phyloP scores from a whole-genome alignment of 805 yeast genomes.

The Ogataea ganodermae region DNA sequence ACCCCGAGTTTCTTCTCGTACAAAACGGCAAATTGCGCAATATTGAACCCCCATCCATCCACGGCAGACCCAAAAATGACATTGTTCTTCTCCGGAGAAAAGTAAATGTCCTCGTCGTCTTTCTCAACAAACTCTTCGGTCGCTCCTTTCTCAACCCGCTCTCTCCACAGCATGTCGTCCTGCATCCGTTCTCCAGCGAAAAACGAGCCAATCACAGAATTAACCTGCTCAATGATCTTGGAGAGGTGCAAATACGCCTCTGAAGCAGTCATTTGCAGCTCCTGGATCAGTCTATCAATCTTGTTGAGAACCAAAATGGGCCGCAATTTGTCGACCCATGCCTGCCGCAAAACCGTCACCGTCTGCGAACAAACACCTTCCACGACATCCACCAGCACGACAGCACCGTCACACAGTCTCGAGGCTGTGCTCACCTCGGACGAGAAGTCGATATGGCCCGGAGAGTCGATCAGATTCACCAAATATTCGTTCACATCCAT shows the following conservation, averaged over 20 bases:
- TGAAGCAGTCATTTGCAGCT: constrained; percentile 74
- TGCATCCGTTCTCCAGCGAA: constrained; percentile 92
- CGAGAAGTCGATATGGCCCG: constrained; percentile 98
- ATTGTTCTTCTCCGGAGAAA: constrained; percentile 83
- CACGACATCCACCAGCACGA: constrained; percentile 92
- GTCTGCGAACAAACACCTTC: constrained; percentile 99
- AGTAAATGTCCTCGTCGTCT: constrained; percentile 81
- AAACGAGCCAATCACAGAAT: constrained; percentile 91
- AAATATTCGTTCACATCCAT: constrained; percentile 65
- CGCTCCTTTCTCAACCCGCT: constrained; percentile 50
- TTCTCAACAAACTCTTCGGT: constrained; percentile 64
- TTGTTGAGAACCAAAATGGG: constrained; percentile 90
- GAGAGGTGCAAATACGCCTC: constrained; percentile 85
- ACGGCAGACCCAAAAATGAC: constrained; percentile 89
- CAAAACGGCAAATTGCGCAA: constrained; percentile 84
- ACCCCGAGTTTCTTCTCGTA: constrained; percentile 85
- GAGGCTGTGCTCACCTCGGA: constrained; percentile 97
- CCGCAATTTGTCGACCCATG: constrained; percentile 89
- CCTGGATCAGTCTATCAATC: constrained; percentile 81
- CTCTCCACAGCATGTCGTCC: constrained; percentile 78
- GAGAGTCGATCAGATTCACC: constrained; percentile 93
- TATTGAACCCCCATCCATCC: constrained; percentile 97
- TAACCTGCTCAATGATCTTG: constrained; percentile 86
- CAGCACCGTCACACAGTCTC: constrained; percentile 94
- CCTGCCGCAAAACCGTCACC: constrained; percentile 88